Conservation (phyloP, 768 basidiomycete species). For the Russula virescens region DNA sequence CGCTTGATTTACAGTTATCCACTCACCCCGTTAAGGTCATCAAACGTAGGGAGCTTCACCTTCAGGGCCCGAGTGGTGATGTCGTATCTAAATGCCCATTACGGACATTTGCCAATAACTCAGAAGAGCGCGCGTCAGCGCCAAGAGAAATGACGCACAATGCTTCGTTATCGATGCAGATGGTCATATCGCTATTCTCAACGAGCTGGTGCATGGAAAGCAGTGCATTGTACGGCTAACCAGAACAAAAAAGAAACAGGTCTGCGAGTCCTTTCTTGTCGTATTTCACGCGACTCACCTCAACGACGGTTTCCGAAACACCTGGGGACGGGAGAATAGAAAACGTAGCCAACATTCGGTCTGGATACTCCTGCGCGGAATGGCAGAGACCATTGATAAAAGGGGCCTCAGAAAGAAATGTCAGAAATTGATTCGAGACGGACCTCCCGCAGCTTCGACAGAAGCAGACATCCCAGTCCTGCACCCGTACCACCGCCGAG, state of each 20-base stretch:
- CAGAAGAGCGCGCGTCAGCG: not conserved
- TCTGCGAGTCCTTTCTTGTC: not conserved
- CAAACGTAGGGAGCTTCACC: slow-evolving; percentile 55
- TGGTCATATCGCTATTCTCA: slow-evolving; percentile 77
- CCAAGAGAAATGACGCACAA: slow-evolving; percentile 43
- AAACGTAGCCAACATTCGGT: slow-evolving; percentile 48
- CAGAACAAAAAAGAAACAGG: not conserved
- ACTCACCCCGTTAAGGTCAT: slow-evolving; percentile 63
- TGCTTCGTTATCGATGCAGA: slow-evolving; percentile 86
- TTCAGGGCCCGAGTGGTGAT: slow-evolving; percentile 63
- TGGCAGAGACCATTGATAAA: slow-evolving; percentile 22
- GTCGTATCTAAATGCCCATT: slow-evolving; percentile 67
- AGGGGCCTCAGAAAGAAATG: no score
- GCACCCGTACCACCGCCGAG: slow-evolving; percentile 90
- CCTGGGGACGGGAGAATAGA: slow-evolving; percentile 50
- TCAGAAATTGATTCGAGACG: slow-evolving; percentile 17
- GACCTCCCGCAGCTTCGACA: slow-evolving; percentile 79
- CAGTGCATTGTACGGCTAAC: slow-evolving; percentile 74
- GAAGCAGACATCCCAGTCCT: slow-evolving; percentile 72
- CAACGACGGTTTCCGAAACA: slow-evolving; percentile 48
- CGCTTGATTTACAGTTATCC: no score
- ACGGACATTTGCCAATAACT: not conserved
- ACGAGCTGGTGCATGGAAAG: slow-evolving; percentile 86
- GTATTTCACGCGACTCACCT: slow-evolving; percentile 34
- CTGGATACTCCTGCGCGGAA: slow-evolving; percentile 49